Evolutionary conservation across 306 rosid genomes (phyloP).

Genomic region (Vicia faba): DNA sequence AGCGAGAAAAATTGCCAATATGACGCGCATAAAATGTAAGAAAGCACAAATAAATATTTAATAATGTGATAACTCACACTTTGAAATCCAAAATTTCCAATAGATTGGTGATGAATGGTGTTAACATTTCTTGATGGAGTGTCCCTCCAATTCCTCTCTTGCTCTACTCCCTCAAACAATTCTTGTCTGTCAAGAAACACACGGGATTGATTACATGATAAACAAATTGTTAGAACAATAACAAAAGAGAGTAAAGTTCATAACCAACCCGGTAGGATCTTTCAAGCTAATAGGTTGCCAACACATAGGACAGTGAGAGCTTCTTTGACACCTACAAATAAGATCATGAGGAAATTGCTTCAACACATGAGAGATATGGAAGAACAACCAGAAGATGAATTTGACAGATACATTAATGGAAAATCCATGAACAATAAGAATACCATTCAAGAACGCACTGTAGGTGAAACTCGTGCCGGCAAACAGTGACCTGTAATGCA

Average conservation of each 20-base stretch:
- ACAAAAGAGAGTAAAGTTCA: background rate
- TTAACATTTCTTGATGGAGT: conserved; percentile 64
- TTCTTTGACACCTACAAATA: conserved; percentile 84
- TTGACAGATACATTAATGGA: too few species aligned
- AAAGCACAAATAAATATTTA: conserved; percentile 22
- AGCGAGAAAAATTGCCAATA: conserved; percentile 9
- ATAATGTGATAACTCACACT: conserved; percentile 53
- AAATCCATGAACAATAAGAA: background rate
- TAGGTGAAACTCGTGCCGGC: conserved; percentile 94
- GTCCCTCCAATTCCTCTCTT: conserved; percentile 66
- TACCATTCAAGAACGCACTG: conserved; percentile 99
- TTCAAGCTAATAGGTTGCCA: conserved; percentile 83
- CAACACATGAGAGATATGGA: too few species aligned
- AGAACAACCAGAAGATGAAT: too few species aligned
- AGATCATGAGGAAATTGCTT: conserved; percentile 22
- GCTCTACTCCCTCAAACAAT: conserved; percentile 78
- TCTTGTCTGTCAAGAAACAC: conserved; percentile 71
- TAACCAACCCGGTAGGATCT: conserved; percentile 75
- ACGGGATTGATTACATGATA: conserved; percentile 25
- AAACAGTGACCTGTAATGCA: conserved; percentile 66
- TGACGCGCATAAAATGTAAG: conserved; percentile 12
- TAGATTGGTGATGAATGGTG: conserved; percentile 63
- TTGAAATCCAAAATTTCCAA: conserved; percentile 69
- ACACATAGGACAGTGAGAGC: conserved; percentile 97
- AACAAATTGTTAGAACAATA: background rate